phyloP scores from a whole-genome alignment of 768 basidiomycete species.

The Mycena kentingensis region DNA sequence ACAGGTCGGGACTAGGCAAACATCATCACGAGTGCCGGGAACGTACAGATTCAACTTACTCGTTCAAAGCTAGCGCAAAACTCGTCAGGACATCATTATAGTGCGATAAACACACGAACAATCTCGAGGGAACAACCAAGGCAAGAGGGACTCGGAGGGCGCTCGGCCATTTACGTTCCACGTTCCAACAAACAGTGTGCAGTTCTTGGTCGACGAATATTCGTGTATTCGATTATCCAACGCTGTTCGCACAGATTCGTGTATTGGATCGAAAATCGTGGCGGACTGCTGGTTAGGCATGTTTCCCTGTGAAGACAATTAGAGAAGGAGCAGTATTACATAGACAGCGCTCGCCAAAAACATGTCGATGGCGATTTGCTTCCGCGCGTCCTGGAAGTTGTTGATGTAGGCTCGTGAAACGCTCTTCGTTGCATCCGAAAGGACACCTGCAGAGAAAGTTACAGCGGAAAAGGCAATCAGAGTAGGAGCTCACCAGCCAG shows the following conservation, averaged over 20 bases:
- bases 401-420: slow-evolving; percentile 96
- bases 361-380: slow-evolving; percentile 94
- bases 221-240: slow-evolving; percentile 73
- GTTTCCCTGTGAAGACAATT: slow-evolving; percentile 74
- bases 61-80: slow-evolving; percentile 37
- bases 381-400: slow-evolving; percentile 94
- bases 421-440: slow-evolving; percentile 97
- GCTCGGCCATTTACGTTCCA: slow-evolving; percentile 96
- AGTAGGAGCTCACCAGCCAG: slow-evolving; percentile 86
- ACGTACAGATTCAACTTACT: slow-evolving; percentile 42
- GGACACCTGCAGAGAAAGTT: slow-evolving; percentile 55
- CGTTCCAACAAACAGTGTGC: slow-evolving; percentile 83
- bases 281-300: slow-evolving; percentile 85
- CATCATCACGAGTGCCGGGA: background rate
- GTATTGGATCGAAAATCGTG: slow-evolving; percentile 90
- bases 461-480: slow-evolving; percentile 8
- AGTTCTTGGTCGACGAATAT: slow-evolving; percentile 77
- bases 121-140: slow-evolving; percentile 88
- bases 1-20: slow-evolving; percentile 75
- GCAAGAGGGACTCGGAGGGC: slow-evolving; percentile 77
- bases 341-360: slow-evolving; percentile 65
- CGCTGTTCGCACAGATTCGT: slow-evolving; percentile 78
- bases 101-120: slow-evolving; percentile 49
- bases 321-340: background rate
- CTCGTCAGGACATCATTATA: slow-evolving; percentile 14